These are phyloP conservation scores for Melanomma pulvis-pyrius DNA, from an alignment of 495 filamentous ascomycete genomes.

Conservation along the genomic window DNA sequence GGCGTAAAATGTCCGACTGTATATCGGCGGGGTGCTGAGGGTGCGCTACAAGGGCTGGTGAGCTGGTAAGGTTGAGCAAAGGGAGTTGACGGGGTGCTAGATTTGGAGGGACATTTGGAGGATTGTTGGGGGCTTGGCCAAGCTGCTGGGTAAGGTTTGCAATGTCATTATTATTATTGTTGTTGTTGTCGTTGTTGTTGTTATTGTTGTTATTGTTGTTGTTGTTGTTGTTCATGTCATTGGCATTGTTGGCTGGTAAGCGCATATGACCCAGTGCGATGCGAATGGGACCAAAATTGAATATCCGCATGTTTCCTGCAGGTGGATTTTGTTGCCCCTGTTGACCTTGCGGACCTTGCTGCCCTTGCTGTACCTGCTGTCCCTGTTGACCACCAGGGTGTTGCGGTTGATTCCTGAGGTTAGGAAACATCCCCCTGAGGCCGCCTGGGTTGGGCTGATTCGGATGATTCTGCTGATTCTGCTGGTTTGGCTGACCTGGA, in stretches of 20 bases:
- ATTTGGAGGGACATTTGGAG: not conserved
- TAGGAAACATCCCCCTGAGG: conserved; percentile 1
- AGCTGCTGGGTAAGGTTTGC: conserved; percentile 26
- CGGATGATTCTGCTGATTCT: conserved; percentile 5
- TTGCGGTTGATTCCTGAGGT: conserved; percentile 8
- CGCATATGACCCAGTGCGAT: conserved; percentile 53
- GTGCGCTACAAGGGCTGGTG: not conserved
- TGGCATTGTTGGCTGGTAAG: conserved; percentile 40
- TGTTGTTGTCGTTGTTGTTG: conserved; percentile 28
- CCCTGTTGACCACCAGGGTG: conserved; percentile 7
- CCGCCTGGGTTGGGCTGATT: conserved; percentile 1
- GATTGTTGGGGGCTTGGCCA: conserved; percentile 13
- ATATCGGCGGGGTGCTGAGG: conserved; percentile 27
- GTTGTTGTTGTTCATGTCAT: conserved; percentile 30
- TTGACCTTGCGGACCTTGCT: conserved; percentile 9
- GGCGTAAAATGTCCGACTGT: conserved; percentile 35
- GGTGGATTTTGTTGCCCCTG: conserved; percentile 42
- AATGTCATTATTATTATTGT: conserved; percentile 34
- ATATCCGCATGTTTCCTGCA: conserved; percentile 48
- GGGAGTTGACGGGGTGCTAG: conserved; percentile 6
- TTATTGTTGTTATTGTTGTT: conserved; percentile 29
- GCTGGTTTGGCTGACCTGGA: conserved; percentile 20
- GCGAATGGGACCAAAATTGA: conserved; percentile 64
- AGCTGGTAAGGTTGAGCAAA: not conserved
- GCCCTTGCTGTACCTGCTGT: conserved; percentile 16